These are phyloP conservation scores for Closterium sp. DNA, from an alignment of 139 green algal species.

Conservation along the genomic window DNA sequence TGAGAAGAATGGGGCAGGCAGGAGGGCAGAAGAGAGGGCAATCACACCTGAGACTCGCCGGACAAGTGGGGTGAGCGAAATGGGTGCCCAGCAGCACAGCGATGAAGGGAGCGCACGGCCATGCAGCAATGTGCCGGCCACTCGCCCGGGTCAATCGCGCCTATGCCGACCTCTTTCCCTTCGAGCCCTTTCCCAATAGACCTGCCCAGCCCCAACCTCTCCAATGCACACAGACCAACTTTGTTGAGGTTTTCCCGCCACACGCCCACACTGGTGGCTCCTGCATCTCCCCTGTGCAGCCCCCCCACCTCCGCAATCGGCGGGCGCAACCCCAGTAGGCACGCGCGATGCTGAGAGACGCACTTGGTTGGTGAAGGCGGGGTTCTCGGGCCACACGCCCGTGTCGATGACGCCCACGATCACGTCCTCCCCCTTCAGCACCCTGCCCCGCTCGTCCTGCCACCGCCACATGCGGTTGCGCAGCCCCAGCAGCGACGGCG, in stretches of 20 bases:
- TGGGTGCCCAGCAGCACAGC: neutral
- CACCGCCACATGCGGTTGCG: neutral
- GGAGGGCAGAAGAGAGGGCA: neutral
- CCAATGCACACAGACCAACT: too few relatives aligned
- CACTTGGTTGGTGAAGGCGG: neutral
- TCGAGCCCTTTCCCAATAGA: neutral
- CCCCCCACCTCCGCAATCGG: too few relatives aligned
- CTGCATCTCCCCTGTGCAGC: too few relatives aligned
- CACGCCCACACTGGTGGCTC: too few relatives aligned
- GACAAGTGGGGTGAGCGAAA: neutral
- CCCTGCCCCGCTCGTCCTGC: neutral
- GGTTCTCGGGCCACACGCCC: slow-evolving; percentile 1
- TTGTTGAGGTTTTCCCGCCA: too few relatives aligned
- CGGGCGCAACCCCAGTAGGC: too few relatives aligned
- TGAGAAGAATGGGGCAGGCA: neutral
- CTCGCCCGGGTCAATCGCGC: neutral
- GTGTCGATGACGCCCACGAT: slow-evolving; percentile 23
- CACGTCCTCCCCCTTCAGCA: slow-evolving; percentile 2
- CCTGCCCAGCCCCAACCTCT: neutral
- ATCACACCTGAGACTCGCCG: too few relatives aligned
- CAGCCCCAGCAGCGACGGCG: neutral
- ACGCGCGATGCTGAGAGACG: too few relatives aligned
- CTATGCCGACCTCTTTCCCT: neutral
- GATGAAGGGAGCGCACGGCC: too few relatives aligned
- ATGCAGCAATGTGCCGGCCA: too few relatives aligned